These are phyloP conservation scores for Toxicodendron radicans DNA, from an alignment of 345 rosid species.

Conservation along the genomic window DNA sequence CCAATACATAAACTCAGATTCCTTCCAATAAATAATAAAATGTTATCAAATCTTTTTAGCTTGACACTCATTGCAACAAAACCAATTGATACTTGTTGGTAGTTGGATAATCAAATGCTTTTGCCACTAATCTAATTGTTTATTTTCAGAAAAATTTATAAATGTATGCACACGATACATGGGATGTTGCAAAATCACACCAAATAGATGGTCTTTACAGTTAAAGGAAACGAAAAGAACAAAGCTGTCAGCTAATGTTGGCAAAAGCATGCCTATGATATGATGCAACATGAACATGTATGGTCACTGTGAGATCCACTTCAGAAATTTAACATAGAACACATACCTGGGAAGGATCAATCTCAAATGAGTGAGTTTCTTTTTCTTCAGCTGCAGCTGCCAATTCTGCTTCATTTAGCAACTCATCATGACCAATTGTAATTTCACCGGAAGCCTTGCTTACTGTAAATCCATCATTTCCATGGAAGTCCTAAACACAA, in stretches of 20 bases:
- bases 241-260: not conserved
- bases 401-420: constrained; percentile 81
- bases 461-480: constrained; percentile 60
- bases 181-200: not conserved
- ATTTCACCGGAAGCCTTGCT: constrained; percentile 79
- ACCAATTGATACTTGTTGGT: not conserved
- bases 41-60: not conserved
- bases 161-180: not conserved
- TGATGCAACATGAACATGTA: not conserved
- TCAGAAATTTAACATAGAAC: constrained; percentile 4
- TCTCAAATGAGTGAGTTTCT: constrained; percentile 89
- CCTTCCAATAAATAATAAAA: not conserved
- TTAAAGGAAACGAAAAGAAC: not conserved
- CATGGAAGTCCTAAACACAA: constrained; percentile 42
- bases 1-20: not conserved
- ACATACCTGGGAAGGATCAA: constrained; percentile 82
- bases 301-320: not conserved
- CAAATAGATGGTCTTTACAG: not conserved
- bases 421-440: constrained; percentile 56
- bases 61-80: not conserved
- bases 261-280: not conserved
- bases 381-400: constrained; percentile 95
- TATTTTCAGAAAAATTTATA: not conserved
- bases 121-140: not conserved
- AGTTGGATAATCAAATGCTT: not conserved